Percentiles rank a stretch among this genome's conserved stretches.
These are phyloP conservation scores for Dactylellina parvicollis DNA, from an alignment of 2,329 filamentous ascomycete genomes.

Conservation along the genomic window DNA sequence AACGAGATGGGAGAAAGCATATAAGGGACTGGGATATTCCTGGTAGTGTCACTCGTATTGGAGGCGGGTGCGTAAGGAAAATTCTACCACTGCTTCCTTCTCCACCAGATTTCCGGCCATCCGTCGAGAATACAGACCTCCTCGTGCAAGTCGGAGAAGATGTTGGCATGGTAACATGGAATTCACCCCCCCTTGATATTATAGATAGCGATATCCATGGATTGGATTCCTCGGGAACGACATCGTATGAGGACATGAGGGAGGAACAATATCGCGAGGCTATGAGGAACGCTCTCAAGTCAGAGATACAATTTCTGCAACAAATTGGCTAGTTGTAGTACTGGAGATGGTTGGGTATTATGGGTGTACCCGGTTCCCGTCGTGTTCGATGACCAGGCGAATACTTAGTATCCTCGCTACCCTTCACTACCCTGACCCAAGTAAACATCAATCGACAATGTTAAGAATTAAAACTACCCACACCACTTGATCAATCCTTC, in stretches of 20 bases:
- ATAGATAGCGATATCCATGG: not conserved
- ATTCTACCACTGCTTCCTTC: conserved; percentile 33
- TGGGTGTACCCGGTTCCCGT: no score
- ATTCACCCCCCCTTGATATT: not conserved
- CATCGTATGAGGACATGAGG: not conserved
- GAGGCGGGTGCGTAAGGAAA: conserved; percentile 18
- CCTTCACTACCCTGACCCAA: no score
- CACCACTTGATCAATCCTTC: no score
- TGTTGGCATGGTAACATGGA: conserved; percentile 41
- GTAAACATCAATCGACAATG: no score
- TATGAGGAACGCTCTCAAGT: conserved; percentile 38
- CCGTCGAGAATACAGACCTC: conserved; percentile 43
- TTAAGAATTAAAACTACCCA: no score
- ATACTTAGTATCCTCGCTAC: no score
- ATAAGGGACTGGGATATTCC: conserved; percentile 66
- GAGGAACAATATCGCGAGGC: conserved; percentile 26
- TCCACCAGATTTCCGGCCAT: conserved; percentile 55
- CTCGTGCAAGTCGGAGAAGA: conserved; percentile 38
- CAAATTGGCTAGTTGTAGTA: not conserved
- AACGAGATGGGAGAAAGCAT: conserved; percentile 73
- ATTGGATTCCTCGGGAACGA: not conserved
- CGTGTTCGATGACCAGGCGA: no score
- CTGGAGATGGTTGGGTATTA: not conserved
- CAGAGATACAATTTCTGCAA: conserved; percentile 30
- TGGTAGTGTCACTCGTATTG: conserved; percentile 61